These are phyloP conservation scores for Fomitopsis schrenkii DNA, from an alignment of 1,284 basidiomycete species.

Conservation along the genomic window DNA sequence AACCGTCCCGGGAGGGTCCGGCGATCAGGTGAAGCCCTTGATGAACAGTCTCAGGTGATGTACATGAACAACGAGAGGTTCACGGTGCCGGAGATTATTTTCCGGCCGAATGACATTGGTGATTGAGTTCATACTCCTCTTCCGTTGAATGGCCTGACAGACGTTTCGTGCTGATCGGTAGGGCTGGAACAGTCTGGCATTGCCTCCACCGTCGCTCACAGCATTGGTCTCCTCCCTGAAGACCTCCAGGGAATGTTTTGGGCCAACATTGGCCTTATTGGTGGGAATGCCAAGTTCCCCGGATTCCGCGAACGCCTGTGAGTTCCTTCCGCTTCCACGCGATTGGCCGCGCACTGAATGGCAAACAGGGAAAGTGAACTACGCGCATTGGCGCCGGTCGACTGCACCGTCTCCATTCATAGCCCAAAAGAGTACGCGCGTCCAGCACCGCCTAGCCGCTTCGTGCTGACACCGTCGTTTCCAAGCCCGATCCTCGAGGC, in stretches of 20 bases:
- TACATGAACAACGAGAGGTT: conserved; percentile 90
- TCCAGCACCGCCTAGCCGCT: background rate
- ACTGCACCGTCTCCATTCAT: conserved; percentile 70
- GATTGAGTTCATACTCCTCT: conserved; percentile 10
- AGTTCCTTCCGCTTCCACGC: conserved; percentile 23
- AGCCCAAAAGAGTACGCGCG: conserved; percentile 66
- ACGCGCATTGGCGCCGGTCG: conserved; percentile 73
- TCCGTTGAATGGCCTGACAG: conserved; percentile 6
- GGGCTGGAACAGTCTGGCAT: conserved; percentile 82
- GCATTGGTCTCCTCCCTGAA: conserved; percentile 69
- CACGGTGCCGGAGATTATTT: conserved; percentile 84
- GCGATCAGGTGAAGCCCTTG: conserved; percentile 43
- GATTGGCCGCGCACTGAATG: background rate
- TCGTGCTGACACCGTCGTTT: background rate
- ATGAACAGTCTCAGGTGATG: conserved; percentile 75
- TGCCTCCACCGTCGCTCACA: conserved; percentile 68
- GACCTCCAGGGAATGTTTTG: conserved; percentile 90
- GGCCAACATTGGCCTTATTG: conserved; percentile 88
- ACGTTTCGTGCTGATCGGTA: conserved; percentile 26
- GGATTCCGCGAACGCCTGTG: conserved; percentile 77
- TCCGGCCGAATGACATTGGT: conserved; percentile 88
- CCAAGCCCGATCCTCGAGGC: conserved; percentile 70
- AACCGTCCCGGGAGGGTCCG: conserved; percentile 70
- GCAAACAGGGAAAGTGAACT: conserved; percentile 58
- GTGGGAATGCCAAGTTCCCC: conserved; percentile 75